These are phyloP conservation scores for Phaeoacremonium minimum DNA, from an alignment of 2,329 filamentous ascomycete species.

Conservation along the genomic window DNA sequence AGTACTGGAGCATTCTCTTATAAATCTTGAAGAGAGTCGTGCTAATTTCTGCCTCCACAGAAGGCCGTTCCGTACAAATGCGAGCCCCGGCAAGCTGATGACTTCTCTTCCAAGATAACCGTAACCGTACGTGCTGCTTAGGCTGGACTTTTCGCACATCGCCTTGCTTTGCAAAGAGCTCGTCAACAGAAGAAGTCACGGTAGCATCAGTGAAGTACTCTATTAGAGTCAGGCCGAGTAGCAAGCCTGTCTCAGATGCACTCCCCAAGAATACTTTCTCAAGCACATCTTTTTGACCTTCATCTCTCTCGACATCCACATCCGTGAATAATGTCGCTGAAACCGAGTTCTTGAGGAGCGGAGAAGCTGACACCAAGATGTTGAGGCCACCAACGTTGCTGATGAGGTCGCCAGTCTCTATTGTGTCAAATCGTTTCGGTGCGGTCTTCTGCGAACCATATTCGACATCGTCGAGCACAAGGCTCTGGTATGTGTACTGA, in stretches of 20 bases:
- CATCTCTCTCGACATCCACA: conserved; percentile 21
- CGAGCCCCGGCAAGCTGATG: too few relatives aligned
- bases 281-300: conserved; percentile 20
- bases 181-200: conserved; percentile 31
- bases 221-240: conserved; percentile 45
- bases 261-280: conserved; percentile 40
- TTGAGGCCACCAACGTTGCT: conserved; percentile 40
- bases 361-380: conserved; percentile 36
- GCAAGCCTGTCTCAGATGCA: conserved; percentile 37
- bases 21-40: too few relatives aligned
- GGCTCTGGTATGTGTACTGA: conserved; percentile 28
- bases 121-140: too few relatives aligned
- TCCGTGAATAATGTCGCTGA: conserved; percentile 47
- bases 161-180: conserved; percentile 27
- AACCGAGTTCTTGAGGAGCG: conserved; percentile 37
- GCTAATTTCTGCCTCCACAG: too few relatives aligned
- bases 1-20: too few relatives aligned
- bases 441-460: conserved; percentile 30
- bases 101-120: too few relatives aligned
- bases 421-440: conserved; percentile 45
- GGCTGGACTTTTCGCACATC: too few relatives aligned
- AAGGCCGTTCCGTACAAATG: too few relatives aligned
- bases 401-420: conserved; percentile 48
- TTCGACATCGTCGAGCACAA: conserved; percentile 34
- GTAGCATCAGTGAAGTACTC: conserved; percentile 48